Base-by-base conservation (phyloP, 495 filamentous ascomycete species). In the Penicillium turbatum region DNA sequence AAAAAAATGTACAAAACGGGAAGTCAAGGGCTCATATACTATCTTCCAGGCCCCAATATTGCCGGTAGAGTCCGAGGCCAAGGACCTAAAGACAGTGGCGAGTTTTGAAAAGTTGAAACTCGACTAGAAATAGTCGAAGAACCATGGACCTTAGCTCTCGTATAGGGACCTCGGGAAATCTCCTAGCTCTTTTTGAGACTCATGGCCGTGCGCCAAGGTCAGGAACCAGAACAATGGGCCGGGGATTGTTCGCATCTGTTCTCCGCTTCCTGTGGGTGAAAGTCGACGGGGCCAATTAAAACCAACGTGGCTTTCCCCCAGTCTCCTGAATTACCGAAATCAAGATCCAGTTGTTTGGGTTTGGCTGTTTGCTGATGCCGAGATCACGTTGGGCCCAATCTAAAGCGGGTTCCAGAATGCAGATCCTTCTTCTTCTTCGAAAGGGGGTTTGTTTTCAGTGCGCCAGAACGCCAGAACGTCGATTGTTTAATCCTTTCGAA, bases 171-270 rank as follows among this genome's bases (percentile, higher is more conserved):
- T n/a, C n/a, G n/a, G n/a, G n/a, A n/a, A n/a, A n/a, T n/a, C n/a
- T 51, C 6, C 38, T 43, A 42, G 38, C 38, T 16, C 16, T 36
- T 21, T 37, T 27, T 15, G 42, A 37, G 4, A 24, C 4, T 41
- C 31, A 53, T 37, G 38, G 5, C 39, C 40, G 49, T 34, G 32
- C 49, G 36, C 48, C 24, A 51, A 26, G 16, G 6, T 21, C 35
- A 31, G n/a, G 17, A 11, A 38, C 34, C 34, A 16, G 10, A 9
- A 21, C 12, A 36, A 35, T 47, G 44, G 30, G n/a, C 44, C 17
- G 44, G 30, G n/a, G n/a, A n/a, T n/a, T n/a, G n/a, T n/a, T n/a
- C n/a, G n/a, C n/a, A n/a, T n/a, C n/a, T n/a, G n/a, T n/a, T n/a
- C n/a, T n/a, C n/a, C n/a, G n/a, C n/a, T n/a, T n/a, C n/a, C n/a